Conservation (phyloP, 176 grass and related monocot species). For the Cenchrus purpureus region DNA sequence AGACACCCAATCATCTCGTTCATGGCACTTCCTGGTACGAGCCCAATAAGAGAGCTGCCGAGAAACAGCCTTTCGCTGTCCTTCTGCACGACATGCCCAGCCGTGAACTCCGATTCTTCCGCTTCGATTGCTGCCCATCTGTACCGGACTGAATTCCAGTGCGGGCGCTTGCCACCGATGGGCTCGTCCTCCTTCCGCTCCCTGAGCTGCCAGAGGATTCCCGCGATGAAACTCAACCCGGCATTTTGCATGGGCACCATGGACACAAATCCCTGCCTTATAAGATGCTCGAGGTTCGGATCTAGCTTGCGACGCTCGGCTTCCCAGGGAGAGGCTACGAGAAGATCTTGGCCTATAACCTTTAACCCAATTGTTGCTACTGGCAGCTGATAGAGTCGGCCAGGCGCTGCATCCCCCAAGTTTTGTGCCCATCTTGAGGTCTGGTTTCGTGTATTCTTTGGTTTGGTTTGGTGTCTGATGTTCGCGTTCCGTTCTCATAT, state of each 20-base stretch:
- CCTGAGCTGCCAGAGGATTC: conserved; percentile 81
- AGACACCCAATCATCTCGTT: conserved; percentile 80
- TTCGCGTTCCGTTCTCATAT: conserved; percentile 24
- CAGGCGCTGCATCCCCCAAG: neutral
- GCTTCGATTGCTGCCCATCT: conserved; percentile 43
- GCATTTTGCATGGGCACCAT: conserved; percentile 77
- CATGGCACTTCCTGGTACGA: conserved; percentile 56
- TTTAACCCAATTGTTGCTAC: conserved; percentile 62
- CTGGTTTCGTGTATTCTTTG: conserved; percentile 21
- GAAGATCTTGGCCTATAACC: conserved; percentile 69
- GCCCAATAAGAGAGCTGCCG: conserved; percentile 64
- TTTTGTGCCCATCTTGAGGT: conserved; percentile 39
- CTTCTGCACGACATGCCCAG: conserved; percentile 75
- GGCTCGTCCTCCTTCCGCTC: conserved; percentile 84
- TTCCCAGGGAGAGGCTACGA: conserved; percentile 68
- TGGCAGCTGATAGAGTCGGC: conserved; percentile 41
- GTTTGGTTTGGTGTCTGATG: conserved; percentile 9
- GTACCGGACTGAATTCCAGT: conserved; percentile 69
- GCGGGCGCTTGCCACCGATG: conserved; percentile 50
- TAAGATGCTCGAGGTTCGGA: conserved; percentile 61
- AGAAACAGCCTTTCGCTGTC: conserved; percentile 78
- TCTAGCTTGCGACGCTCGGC: conserved; percentile 55
- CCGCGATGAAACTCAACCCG: conserved; percentile 74
- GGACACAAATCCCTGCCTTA: conserved; percentile 68
- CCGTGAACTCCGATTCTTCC: conserved; percentile 62